phyloP scores from a whole-genome alignment of 495 filamentous ascomycete genomes.

The Penicillium lagena region DNA sequence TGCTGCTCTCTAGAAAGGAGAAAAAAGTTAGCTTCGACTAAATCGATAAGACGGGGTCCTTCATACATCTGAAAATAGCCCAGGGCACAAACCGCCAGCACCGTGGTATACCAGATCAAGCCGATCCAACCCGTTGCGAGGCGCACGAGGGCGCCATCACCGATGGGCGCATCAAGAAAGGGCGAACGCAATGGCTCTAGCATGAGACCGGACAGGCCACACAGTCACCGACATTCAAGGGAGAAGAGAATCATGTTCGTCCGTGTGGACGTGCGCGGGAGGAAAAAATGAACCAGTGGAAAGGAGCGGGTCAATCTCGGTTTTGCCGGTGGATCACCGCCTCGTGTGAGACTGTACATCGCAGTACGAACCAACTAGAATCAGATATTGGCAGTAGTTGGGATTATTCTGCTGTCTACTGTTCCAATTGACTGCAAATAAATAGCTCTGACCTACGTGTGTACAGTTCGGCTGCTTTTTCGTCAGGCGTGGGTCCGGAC shows the following conservation, averaged over 20 bases:
- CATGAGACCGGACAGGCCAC: constrained; percentile 22
- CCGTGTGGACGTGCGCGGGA: background rate
- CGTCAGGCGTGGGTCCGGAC: too few species aligned
- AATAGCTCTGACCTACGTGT: too few species aligned
- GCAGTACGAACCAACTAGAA: too few species aligned
- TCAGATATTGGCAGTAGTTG: too few species aligned
- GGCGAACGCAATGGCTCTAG: constrained; percentile 23
- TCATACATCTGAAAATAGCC: constrained; percentile 58
- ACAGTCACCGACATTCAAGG: constrained; percentile 21
- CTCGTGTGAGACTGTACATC: too few species aligned
- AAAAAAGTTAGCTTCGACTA: background rate
- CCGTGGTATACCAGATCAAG: constrained; percentile 53
- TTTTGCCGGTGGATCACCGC: background rate
- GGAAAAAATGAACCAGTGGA: background rate
- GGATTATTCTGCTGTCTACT: too few species aligned
- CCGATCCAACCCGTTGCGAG: constrained; percentile 41
- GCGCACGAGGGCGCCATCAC: constrained; percentile 29
- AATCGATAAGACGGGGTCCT: background rate
- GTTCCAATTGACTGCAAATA: too few species aligned
- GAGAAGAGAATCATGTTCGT: constrained; percentile 4
- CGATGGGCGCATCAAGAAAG: constrained; percentile 19
- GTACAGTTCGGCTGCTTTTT: too few species aligned
- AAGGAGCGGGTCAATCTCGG: background rate
- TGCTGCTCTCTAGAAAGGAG: constrained; percentile 34
- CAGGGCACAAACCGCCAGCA: constrained; percentile 49